Evolutionary conservation across 2,329 filamentous ascomycete genomes (phyloP).

Genomic region (Trichoderma asperellum): DNA sequence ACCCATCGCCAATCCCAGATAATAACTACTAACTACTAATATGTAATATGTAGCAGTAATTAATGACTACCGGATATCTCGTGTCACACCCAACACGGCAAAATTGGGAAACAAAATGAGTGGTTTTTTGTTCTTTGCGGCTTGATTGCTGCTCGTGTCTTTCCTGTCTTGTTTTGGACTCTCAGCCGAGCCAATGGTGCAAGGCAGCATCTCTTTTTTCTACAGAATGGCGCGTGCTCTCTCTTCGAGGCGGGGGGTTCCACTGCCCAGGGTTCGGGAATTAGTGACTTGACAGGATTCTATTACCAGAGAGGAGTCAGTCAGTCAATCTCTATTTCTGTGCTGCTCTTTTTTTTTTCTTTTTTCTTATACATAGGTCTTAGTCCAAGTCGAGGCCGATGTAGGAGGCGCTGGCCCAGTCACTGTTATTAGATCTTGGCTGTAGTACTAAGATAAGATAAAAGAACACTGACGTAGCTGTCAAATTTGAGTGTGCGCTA

Average conservation of each 20-base stretch:
- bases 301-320: slow-evolving; percentile 4
- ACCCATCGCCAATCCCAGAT: slow-evolving; percentile 7
- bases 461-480: neutral
- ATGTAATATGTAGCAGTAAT: neutral
- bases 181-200: neutral
- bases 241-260: neutral
- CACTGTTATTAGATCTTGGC: neutral
- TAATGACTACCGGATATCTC: neutral
- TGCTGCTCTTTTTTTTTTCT: neutral
- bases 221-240: neutral
- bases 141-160: neutral
- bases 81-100: neutral
- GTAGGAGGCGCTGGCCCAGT: slow-evolving; percentile 8
- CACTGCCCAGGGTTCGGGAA: slow-evolving; percentile 11
- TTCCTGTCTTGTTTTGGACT: neutral
- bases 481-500: too few relatives aligned
- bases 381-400: neutral
- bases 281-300: slow-evolving; percentile 21
- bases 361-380: neutral
- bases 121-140: neutral
- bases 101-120: neutral
- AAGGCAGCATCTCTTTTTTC: neutral
- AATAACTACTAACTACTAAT: neutral
- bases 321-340: neutral
- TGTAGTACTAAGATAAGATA: neutral